Conservation (phyloP, 352 stramenopile genomes). For the Pythium folliculosum region DNA sequence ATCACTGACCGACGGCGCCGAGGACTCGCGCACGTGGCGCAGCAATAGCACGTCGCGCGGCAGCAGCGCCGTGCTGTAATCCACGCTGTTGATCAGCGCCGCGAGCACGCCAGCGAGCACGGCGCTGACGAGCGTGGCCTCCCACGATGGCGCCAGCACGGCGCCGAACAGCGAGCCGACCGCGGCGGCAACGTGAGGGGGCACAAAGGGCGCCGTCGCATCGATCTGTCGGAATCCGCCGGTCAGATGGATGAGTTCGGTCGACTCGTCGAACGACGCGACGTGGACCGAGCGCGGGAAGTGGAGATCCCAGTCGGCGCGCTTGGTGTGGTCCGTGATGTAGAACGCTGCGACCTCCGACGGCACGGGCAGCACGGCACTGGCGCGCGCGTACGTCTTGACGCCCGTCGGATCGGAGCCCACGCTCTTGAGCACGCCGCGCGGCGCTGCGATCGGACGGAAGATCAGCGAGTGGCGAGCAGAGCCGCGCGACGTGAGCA, state of each 20-base stretch:
- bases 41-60: conserved; percentile 75
- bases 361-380: conserved; percentile 62
- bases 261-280: conserved; percentile 74
- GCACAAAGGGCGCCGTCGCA: conserved; percentile 49
- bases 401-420: conserved; percentile 40
- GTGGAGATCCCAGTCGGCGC: conserved; percentile 78
- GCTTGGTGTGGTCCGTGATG: conserved; percentile 64
- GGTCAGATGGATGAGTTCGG: conserved; percentile 70
- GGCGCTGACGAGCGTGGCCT: conserved; percentile 44
- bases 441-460: conserved; percentile 48
- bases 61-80: conserved; percentile 51
- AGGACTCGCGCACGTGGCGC: conserved; percentile 71
- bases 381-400: conserved; percentile 59
- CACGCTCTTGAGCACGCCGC: conserved; percentile 65
- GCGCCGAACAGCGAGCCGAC: conserved; percentile 44
- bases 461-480: conserved; percentile 51
- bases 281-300: conserved; percentile 66
- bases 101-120: conserved; percentile 56
- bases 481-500: conserved; percentile 40
- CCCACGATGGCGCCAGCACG: conserved; percentile 49
- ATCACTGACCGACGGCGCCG: conserved; percentile 42
- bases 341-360: conserved; percentile 67
- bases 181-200: conserved; percentile 48
- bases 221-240: conserved; percentile 50
- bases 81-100: conserved; percentile 45